Percentiles rank a stretch among this genome's conserved stretches.
Conservation (phyloP, 2,329 filamentous ascomycete species). For the Phaeoacremonium minimum region DNA sequence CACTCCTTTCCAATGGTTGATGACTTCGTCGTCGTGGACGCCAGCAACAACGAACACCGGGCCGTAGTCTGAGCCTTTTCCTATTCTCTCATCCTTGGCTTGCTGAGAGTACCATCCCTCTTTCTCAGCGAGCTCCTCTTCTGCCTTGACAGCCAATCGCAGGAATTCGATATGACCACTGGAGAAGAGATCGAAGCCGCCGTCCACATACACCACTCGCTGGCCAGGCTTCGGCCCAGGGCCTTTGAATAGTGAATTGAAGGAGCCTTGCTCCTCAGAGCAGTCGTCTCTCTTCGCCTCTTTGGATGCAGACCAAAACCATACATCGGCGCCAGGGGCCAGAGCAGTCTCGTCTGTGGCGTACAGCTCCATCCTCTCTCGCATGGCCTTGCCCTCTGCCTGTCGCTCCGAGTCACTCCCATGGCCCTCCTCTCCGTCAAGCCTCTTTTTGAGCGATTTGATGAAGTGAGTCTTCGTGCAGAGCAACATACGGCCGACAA, state of each 20-base stretch:
- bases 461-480: slow-evolving; percentile 96
- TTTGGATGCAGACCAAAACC: slow-evolving; percentile 67
- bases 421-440: slow-evolving; percentile 69
- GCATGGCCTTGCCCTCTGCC: slow-evolving; percentile 62
- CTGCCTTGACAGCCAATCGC: slow-evolving; percentile 66
- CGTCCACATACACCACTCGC: slow-evolving; percentile 89
- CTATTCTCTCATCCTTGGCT: slow-evolving; percentile 57
- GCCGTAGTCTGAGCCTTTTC: slow-evolving; percentile 68
- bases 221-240: slow-evolving; percentile 72
- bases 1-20: slow-evolving; percentile 93
- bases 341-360: slow-evolving; percentile 81
- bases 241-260: slow-evolving; percentile 66
- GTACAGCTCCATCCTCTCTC: slow-evolving; percentile 75
- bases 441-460: slow-evolving; percentile 64
- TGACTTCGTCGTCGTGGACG: slow-evolving; percentile 89
- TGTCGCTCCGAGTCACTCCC: slow-evolving; percentile 64
- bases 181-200: slow-evolving; percentile 94
- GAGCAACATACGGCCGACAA: slow-evolving; percentile 96
- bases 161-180: slow-evolving; percentile 97
- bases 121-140: slow-evolving; percentile 63
- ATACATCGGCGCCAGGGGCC: slow-evolving; percentile 76
- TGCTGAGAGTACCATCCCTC: slow-evolving; percentile 73
- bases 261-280: slow-evolving; percentile 60
- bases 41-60: slow-evolving; percentile 88
- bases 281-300: slow-evolving; percentile 37